Evolutionary conservation across 169 alveolate species (phyloP).

Genomic region (Miamiensis avidus): DNA sequence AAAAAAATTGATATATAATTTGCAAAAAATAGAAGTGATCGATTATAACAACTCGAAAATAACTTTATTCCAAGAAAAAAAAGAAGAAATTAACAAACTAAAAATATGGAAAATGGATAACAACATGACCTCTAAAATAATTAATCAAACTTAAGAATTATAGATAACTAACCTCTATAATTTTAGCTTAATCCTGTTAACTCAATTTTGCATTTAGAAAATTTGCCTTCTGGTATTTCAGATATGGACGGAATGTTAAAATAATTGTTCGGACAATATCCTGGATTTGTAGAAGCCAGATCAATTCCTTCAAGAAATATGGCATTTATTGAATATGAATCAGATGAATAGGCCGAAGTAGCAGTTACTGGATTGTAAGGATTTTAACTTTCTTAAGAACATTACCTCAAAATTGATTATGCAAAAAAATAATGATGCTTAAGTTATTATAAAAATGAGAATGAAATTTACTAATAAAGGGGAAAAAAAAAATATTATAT

Average conservation of each 20-base stretch:
- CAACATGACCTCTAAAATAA: not conserved
- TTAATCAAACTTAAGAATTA: not conserved
- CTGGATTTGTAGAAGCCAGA: constrained; percentile 25
- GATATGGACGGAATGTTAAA: not conserved
- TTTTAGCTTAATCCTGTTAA: not conserved
- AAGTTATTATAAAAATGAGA: too few relatives aligned
- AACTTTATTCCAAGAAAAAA: not conserved
- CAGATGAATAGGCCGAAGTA: constrained; percentile 20
- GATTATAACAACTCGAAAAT: not conserved
- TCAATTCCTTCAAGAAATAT: constrained; percentile 12
- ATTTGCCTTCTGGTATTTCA: constrained; percentile 13
- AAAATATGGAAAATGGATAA: constrained; percentile 3
- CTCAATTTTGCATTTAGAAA: constrained; percentile 20
- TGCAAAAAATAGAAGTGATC: not conserved
- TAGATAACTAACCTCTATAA: not conserved
- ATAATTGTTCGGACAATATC: constrained; percentile 10
- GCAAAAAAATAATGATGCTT: constrained; percentile 3
- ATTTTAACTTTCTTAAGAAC: constrained; percentile 5
- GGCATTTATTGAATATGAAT: constrained; percentile 11
- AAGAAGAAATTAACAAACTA: not conserved
- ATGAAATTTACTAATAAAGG: not conserved
- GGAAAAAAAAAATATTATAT: too few relatives aligned
- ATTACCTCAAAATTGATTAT: constrained; percentile 5
- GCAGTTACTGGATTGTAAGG: constrained; percentile 11
- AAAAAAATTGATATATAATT: constrained; percentile 8